Percentiles rank a stretch among this genome's conserved stretches.
phyloP scores from a whole-genome alignment of 2,329 filamentous ascomycete genomes.

The Fusarium transvaalense region DNA sequence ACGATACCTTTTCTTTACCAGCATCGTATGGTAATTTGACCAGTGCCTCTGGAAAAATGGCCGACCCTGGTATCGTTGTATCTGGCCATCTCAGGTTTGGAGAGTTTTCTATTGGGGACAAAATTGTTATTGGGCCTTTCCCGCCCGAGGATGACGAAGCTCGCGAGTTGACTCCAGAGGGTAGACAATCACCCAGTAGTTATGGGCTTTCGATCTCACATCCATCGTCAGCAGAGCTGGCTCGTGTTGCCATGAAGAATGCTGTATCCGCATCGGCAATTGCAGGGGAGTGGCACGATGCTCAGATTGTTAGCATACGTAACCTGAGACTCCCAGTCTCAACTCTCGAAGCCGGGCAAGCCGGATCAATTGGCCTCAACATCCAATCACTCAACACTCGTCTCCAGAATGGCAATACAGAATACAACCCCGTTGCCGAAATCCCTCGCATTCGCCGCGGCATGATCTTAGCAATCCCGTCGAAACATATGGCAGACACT shows the following conservation, averaged over 20 bases:
- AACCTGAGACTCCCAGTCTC: constrained; percentile 88
- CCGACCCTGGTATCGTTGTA: constrained; percentile 76
- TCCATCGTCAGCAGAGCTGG: constrained; percentile 65
- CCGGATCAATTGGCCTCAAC: constrained; percentile 87
- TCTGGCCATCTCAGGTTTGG: constrained; percentile 89
- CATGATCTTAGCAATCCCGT: constrained; percentile 80
- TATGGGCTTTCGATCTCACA: constrained; percentile 66
- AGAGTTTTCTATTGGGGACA: constrained; percentile 80
- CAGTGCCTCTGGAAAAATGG: constrained; percentile 24
- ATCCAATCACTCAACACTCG: constrained; percentile 57
- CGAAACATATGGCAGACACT: constrained; percentile 68
- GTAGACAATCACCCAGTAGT: constrained; percentile 61
- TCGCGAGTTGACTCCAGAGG: constrained; percentile 56
- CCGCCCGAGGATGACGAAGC: constrained; percentile 66
- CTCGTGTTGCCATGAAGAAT: constrained; percentile 65
- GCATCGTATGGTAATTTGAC: constrained; percentile 62
- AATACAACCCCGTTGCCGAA: constrained; percentile 29
- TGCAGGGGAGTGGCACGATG: constrained; percentile 81
- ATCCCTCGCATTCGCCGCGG: constrained; percentile 75
- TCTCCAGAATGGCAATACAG: constrained; percentile 15
- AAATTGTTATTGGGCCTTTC: constrained; percentile 84
- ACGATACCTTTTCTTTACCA: constrained; percentile 86
- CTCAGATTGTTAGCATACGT: constrained; percentile 85
- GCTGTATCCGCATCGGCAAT: constrained; percentile 64
- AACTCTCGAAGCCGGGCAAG: constrained; percentile 81